Conservation (phyloP, 2,329 filamentous ascomycete genomes). For the Alternaria sp. region DNA sequence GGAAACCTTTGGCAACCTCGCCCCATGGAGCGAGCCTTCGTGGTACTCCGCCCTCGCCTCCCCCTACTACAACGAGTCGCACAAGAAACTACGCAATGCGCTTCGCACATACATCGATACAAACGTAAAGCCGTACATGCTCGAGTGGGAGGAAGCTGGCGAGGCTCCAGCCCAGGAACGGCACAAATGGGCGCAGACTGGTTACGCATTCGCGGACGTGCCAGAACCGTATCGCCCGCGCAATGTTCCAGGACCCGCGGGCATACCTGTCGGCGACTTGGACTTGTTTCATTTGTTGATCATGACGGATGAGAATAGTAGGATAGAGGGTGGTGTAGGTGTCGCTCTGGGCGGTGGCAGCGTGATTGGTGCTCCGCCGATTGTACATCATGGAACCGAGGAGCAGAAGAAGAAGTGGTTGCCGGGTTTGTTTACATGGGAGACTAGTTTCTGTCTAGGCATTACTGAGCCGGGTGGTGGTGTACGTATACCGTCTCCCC, state of each 20-base stretch:
- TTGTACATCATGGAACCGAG: slow-evolving; percentile 67
- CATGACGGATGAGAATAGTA: slow-evolving; percentile 61
- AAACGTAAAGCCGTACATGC: slow-evolving; percentile 62
- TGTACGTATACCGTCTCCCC: slow-evolving; percentile 16
- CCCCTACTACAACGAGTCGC: slow-evolving; percentile 69
- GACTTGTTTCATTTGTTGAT: slow-evolving; percentile 56
- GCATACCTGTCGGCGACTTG: slow-evolving; percentile 45
- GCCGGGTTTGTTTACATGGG: slow-evolving; percentile 63
- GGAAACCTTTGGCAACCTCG: slow-evolving; percentile 44
- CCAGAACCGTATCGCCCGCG: slow-evolving; percentile 52
- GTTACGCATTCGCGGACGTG: slow-evolving; percentile 53
- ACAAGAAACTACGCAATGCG: slow-evolving; percentile 63
- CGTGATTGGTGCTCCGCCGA: slow-evolving; percentile 67
- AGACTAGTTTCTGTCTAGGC: slow-evolving; percentile 67
- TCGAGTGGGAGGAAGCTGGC: slow-evolving; percentile 67
- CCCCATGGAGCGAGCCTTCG: slow-evolving; percentile 56
- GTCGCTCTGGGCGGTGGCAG: slow-evolving; percentile 66
- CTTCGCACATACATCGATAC: slow-evolving; percentile 66
- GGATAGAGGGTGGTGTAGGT: slow-evolving; percentile 64
- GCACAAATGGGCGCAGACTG: slow-evolving; percentile 49
- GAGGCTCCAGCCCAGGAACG: slow-evolving; percentile 56
- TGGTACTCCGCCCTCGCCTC: slow-evolving; percentile 57
- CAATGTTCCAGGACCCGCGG: slow-evolving; percentile 46
- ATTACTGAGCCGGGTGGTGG: slow-evolving; percentile 68
- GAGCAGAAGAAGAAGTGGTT: slow-evolving; percentile 66